Percentiles rank a stretch among this genome's conserved stretches.
Evolutionary conservation across 768 basidiomycete genomes (phyloP).

Genomic region (Brasilioporus rufonigricans): DNA sequence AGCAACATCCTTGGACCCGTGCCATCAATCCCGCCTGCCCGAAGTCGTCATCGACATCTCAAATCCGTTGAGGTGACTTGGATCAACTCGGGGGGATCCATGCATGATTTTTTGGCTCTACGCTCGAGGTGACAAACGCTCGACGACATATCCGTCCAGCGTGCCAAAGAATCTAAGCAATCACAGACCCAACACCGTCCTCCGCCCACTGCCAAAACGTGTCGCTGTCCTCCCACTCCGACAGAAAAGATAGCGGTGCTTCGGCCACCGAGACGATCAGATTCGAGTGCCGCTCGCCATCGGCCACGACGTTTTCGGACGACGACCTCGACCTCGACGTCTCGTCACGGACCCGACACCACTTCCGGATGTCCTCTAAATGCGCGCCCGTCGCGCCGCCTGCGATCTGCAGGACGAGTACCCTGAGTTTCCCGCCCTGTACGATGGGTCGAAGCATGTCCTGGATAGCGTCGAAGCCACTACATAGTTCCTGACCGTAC

Average conservation of each 20-base stretch:
- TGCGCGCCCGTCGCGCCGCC: slow-evolving; percentile 1
- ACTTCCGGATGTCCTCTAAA: slow-evolving; percentile 8
- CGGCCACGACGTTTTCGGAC: background rate
- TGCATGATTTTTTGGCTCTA: background rate
- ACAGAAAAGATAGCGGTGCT: slow-evolving; percentile 6
- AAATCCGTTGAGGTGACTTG: no score
- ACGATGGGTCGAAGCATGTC: slow-evolving; percentile 9
- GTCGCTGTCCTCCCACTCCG: slow-evolving; percentile 7
- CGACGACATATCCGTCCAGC: background rate
- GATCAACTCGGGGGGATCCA: background rate
- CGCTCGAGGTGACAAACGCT: background rate
- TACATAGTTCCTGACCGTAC: background rate
- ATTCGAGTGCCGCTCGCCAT: background rate
- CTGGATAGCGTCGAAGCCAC: background rate
- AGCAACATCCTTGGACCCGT: background rate
- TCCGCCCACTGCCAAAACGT: slow-evolving; percentile 10
- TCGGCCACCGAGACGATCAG: background rate
- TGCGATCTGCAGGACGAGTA: slow-evolving; percentile 13
- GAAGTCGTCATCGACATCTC: no score
- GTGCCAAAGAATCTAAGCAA: background rate
- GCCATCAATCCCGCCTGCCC: background rate
- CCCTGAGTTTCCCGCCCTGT: background rate
- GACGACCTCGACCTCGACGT: background rate
- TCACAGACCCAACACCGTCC: background rate
- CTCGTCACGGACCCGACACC: background rate